Base-by-base conservation (phyloP, 352 stramenopile species). In the Globisporangium solare region DNA sequence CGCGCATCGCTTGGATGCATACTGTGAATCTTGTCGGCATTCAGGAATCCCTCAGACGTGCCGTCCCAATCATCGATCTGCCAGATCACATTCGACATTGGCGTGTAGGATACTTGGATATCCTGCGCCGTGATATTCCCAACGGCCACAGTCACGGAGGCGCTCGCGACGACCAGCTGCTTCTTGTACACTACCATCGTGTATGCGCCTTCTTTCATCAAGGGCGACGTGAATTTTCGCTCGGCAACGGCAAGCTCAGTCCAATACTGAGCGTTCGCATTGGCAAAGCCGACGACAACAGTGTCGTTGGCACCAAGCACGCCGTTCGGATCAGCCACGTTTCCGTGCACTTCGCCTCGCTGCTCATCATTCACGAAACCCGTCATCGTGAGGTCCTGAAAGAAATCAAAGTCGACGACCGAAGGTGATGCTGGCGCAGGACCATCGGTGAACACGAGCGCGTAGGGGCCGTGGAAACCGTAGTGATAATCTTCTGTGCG, bases 161-260 rank as follows among this genome's bases (percentile, higher is more conserved):
- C 61, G 3, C 63, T 72, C 15, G 63, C 68, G 17, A 82, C 74
- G 2, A 63, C 65, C 12, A 85, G 66, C 22, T 82, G 70, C 58
- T 76, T 82, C 61, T 76, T 82, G 64, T 75, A 82, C 20, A 85
- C 74, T 2, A 66, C 74, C 6, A 76, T 59, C 15, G 72, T 85
- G 54, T 85, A 85, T 20, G 63, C 71, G 7, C 74, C 74, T 11
- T 61, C 47, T 22, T 75, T 69, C 74, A 85, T 85, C 32, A 66
- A 45, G 0, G 74, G 72, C 24, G 74, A 80, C 31, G 63, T 75
- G 20, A 76, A 77, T 0, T 51, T 56, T 22, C 55, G 60, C 3
- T 27, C 27, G 11, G 60, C 66, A 0, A 56, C 54, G 3, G 52
- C 37, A 0, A 76, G 37, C 53, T 71, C 53, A 0, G 53, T 56